Evolutionary conservation across 495 filamentous ascomycete species (phyloP), one percentile per base, ranked within the genome.

Genomic region (Neohortaea acidophila): DNA sequence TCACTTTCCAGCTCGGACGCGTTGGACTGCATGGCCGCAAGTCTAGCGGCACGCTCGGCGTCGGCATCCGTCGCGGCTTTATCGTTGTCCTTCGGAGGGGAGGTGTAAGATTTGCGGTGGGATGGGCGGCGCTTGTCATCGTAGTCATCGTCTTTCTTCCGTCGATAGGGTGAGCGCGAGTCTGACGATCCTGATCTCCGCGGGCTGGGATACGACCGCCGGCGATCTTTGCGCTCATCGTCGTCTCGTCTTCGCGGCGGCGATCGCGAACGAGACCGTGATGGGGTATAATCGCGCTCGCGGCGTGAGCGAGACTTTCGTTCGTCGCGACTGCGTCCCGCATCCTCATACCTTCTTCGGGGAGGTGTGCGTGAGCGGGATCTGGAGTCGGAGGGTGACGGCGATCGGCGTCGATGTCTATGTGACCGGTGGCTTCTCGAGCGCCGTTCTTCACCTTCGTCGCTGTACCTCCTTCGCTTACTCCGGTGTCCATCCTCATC

Each of bases 1-100:
- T 79, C 74, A 25, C 66, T 48, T 54, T 94, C 81, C 43, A 97
- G 65, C 10, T 79, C 70, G 2, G 66, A 64, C n/a, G 89, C 89
- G 38, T 81, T 82, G 18, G 70, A 68, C 51, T 84, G 81, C 89
- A 97, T 97, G 23, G 77, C 80, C 13, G 80, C 83, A 3, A 96
- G 63, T 51, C 81, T 87, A 14, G 67, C 62, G 6, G 68, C 70
- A 2, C 69, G 70, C 41, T 79, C 73, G 12, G 66, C 61, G 24
- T 66, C 60, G 2, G 53, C 52, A 8, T 60, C 55, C 3, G 21
- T 12, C 2, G 23, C 55, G 45, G 17, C 29, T 32, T 39, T 38
- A 8, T 19, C 3, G n/a, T 18, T 31, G 6, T 41, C 42, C 8
- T 35, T 29, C 4, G 37, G 47, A 13, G 47, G 41, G 10, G 41